Evolutionary conservation across 352 stramenopile species (phyloP), one percentile per base, ranked within the genome.

Genomic region (Pythium phragmitis): DNA sequence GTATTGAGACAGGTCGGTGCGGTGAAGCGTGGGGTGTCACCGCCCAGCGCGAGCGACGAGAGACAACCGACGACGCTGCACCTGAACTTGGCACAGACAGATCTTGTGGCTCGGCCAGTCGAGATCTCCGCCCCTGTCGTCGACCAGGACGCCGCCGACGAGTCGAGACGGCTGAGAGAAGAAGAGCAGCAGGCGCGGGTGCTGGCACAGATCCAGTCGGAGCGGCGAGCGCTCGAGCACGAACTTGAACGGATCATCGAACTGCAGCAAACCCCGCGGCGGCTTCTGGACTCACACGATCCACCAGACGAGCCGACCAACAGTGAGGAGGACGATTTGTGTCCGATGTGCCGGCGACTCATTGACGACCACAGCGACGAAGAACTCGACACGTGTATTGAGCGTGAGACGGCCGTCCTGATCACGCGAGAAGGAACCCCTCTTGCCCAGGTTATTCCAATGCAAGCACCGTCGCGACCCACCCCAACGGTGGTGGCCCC

Each of bases 291-390:
- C 9, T 1, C 14, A 7, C 17, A 33, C 2, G 30, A 54, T 57
- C 13, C 28, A 53, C 43, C 12, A 4, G 42, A 19, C 21, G 17
- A 45, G 17, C 36, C 48, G 36, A 48, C 11, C 26, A 23, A 26
- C 7, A 41, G 19, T 19, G 57, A 49, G 12, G 36, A 77, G 19
- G 73, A 79, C 49, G 77, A 85, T 0, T 37, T 67, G 13, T 90
- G 80, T 37, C 80, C 80, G 8, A 79, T 90, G 5, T 90, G 80
- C 58, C 64, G 63, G 3, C 70, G 67, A 7, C 57, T 73, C 4
- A 90, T 90, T 13, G 80, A 90, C 53, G 60, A 80, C 48, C 80
- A 90, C 53, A 86, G 33, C 8, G 80, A 90, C 58, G 59, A 63
- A 3, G 78, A 85, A 17, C 62, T 90, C 3, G 80, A 90, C 60